phyloP scores from a whole-genome alignment of 164 flowering plant genomes.

The Cinnamomum micranthum region DNA sequence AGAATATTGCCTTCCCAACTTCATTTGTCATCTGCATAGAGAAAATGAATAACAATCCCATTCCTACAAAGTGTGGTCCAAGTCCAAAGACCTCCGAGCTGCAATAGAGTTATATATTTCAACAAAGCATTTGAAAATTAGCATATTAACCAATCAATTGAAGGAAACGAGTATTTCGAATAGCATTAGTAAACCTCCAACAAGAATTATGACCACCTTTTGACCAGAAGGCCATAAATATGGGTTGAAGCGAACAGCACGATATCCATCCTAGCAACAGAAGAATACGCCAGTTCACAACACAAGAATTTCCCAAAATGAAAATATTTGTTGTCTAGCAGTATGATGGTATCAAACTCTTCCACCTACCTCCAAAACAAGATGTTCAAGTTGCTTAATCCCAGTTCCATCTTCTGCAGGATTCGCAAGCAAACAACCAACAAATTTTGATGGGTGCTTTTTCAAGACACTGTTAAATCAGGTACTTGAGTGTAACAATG shows the following conservation, averaged over 20 bases:
- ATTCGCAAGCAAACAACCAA: conserved; percentile 95
- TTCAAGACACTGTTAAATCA: conserved; percentile 53
- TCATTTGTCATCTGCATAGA: conserved; percentile 74
- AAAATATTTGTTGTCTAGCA: conserved; percentile 4
- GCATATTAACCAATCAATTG: not conserved
- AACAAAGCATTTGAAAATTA: not conserved
- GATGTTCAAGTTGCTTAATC: conserved; percentile 64
- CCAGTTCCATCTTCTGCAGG: conserved; percentile 94
- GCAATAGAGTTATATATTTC: not conserved
- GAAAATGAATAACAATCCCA: not conserved
- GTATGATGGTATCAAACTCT: not conserved
- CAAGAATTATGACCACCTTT: conserved; percentile 36
- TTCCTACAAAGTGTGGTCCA: not conserved
- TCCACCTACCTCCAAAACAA: conserved; percentile 52
- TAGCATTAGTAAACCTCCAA: not conserved
- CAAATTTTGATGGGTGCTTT: conserved; percentile 76
- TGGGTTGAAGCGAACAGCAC: conserved; percentile 92
- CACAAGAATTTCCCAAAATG: conserved; percentile 7
- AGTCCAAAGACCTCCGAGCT: not conserved
- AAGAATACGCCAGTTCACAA: conserved; percentile 5
- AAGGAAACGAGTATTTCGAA: not conserved
- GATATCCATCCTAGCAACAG: conserved; percentile 70
- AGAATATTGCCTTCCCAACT: conserved; percentile 72
- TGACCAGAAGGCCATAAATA: conserved; percentile 87
- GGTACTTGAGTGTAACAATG: not conserved